Evolutionary conservation across 371 early-diverging fungal genomes (phyloP), one percentile per base, ranked within the genome.

Genomic region (Lichtheimia ornata): DNA sequence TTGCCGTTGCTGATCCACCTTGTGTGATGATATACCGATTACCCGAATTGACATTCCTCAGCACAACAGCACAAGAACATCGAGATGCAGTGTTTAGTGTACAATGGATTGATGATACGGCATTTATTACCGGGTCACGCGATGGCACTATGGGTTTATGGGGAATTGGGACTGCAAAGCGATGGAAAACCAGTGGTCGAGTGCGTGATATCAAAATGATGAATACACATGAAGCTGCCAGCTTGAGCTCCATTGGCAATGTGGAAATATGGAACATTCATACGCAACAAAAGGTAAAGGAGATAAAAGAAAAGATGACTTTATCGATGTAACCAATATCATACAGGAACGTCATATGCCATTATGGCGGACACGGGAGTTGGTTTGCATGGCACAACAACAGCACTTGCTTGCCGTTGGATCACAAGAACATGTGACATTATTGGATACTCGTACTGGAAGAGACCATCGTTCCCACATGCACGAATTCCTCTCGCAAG

Each of bases 41-140:
- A 5, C 80, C 82, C 15, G 63, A 68, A 18, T 57, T 79, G 25
- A 70, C 56, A 12, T 75, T 75, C 15, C 53, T 65, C 14, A 68
- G 65, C 2, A 50, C 76, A 14, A 55, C 61, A 4, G 22, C 42
- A 4, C 40, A 20, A 35, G 87, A 86, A 24, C 91, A 91, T 60
- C 49, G 65, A 3, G 90, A 89, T 57, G 74, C 88, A 45, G 88
- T 88, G 6, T 91, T 89, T 65, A 69, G 84, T 0, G 65, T 89
- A 35, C 72, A 65, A 4, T 89, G 87, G 85, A 27, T 84, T 5
- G 67, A 74, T 24, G 88, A 89, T 59, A 67, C 69, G 4, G 61
- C 66, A 1, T 67, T 88, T 15, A 73, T 83, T 22, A 75, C 83
- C 5, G 88, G 88, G 6, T 83, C 85, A 9, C 77, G 90, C 5